A percentile compares a stretch with the other conserved stretches of the same genome.
These are phyloP conservation scores for Mycena galopus DNA, from an alignment of 768 basidiomycete species.

Conservation along the genomic window DNA sequence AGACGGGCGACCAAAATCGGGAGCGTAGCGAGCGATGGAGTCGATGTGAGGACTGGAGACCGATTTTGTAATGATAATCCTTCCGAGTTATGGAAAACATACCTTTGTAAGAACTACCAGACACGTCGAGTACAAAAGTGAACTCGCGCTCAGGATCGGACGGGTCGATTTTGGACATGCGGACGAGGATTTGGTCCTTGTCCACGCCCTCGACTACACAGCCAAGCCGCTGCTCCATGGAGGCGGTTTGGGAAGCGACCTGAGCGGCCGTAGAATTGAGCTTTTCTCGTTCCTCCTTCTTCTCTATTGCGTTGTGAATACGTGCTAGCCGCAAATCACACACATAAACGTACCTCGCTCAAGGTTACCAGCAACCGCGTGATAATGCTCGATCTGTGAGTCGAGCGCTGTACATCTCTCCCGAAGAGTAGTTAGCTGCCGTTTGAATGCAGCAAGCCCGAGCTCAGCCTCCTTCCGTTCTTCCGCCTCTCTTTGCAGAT, in stretches of 20 bases:
- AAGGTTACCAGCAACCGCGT: conserved; percentile 70
- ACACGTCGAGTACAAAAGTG: conserved; percentile 82
- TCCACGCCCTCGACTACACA: conserved; percentile 86
- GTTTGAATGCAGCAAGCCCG: conserved; percentile 68
- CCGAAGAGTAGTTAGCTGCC: conserved; percentile 73
- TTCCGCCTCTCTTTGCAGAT: conserved; percentile 76
- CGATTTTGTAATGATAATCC: neutral
- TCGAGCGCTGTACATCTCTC: conserved; percentile 73
- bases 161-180: conserved; percentile 76
- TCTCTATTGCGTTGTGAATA: conserved; percentile 59
- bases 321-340: neutral
- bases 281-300: conserved; percentile 74
- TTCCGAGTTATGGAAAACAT: conserved; percentile 29
- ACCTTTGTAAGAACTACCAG: conserved; percentile 76
- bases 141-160: conserved; percentile 72
- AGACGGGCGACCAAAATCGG: conserved; percentile 78
- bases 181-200: conserved; percentile 77
- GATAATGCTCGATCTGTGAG: conserved; percentile 80
- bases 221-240: conserved; percentile 63
- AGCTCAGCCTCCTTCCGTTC: conserved; percentile 80
- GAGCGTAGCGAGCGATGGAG: conserved; percentile 76
- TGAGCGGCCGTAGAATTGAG: conserved; percentile 62
- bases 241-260: conserved; percentile 63
- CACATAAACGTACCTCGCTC: conserved; percentile 66
- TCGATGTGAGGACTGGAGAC: conserved; percentile 79